A percentile compares a stretch with the other conserved stretches of the same genome.
Conservation (phyloP, 2,329 filamentous ascomycete species). For the Trichoderma sp. region DNA sequence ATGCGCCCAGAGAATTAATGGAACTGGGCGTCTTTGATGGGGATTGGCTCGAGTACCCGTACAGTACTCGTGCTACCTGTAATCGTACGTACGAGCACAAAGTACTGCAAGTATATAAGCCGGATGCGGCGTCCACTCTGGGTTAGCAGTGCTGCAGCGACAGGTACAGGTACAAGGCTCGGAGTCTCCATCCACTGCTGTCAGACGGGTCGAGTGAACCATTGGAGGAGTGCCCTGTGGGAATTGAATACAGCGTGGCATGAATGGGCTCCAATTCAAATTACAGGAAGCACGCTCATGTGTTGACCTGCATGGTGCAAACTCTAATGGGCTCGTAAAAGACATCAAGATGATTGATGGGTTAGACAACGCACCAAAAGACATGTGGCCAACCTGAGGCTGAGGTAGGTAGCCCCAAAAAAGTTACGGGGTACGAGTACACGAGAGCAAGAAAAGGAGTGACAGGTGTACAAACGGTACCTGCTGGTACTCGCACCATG, state of each 20-base stretch:
- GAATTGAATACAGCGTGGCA: background rate
- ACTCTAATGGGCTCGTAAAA: background rate
- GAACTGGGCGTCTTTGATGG: background rate
- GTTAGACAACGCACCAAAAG: background rate
- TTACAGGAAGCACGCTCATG: conserved; percentile 11
- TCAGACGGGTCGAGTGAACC: conserved; percentile 10
- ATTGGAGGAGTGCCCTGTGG: background rate
- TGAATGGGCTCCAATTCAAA: background rate
- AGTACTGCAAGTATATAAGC: background rate
- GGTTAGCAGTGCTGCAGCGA: background rate
- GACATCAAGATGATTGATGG: background rate
- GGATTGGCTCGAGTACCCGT: background rate
- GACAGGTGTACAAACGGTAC: background rate
- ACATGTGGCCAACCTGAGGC: background rate
- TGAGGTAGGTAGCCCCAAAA: background rate
- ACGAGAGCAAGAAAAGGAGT: background rate
- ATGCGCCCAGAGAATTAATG: background rate
- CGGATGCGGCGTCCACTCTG: conserved; percentile 6
- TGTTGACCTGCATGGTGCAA: background rate
- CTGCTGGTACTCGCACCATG: background rate
- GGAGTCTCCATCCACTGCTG: background rate
- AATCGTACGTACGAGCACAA: background rate
- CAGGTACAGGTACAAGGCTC: background rate
- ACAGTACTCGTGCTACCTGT: background rate
- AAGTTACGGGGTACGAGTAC: background rate